Conservation (phyloP, 495 filamentous ascomycete species). For the Penicillium coprophilum region DNA sequence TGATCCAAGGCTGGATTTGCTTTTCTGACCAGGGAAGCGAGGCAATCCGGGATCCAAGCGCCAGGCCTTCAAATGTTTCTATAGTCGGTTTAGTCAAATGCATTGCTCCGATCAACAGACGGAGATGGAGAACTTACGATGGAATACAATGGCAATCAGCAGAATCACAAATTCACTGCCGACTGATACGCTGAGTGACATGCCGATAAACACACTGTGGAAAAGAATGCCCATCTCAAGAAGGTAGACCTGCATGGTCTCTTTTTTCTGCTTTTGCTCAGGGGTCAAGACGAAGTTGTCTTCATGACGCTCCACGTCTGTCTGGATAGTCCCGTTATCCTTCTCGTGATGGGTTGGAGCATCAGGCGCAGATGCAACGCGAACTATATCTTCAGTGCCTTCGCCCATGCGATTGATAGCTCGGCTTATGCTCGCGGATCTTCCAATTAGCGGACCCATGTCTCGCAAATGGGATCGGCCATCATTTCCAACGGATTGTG, state of each 20-base stretch:
- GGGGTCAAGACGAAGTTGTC: conserved; percentile 7
- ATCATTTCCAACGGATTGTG: conserved; percentile 7
- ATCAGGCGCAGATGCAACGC: conserved; percentile 31
- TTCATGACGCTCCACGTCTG: conserved; percentile 25
- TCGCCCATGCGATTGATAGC: conserved; percentile 33
- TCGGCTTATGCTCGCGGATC: conserved; percentile 34
- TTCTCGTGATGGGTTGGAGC: conserved; percentile 13
- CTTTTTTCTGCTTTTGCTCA: conserved; percentile 34
- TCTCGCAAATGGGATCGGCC: conserved; percentile 29
- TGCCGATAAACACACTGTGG: conserved; percentile 78
- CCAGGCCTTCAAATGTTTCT: conserved; percentile 63
- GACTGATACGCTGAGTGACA: conserved; percentile 72
- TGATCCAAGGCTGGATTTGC: conserved; percentile 63
- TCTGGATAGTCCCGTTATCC: conserved; percentile 15
- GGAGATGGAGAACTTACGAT: conserved; percentile 45
- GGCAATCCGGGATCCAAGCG: conserved; percentile 65
- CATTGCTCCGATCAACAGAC: background rate
- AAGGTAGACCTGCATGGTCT: conserved; percentile 63
- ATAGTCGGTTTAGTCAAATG: conserved; percentile 24
- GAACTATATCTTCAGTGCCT: conserved; percentile 25
- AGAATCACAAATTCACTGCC: conserved; percentile 71
- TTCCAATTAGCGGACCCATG: conserved; percentile 32
- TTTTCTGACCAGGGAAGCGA: conserved; percentile 39
- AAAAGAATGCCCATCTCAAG: conserved; percentile 80
- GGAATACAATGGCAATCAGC: conserved; percentile 70